These are phyloP conservation scores for Naganishia friedmannii DNA, from an alignment of 768 basidiomycete genomes.

Conservation along the genomic window DNA sequence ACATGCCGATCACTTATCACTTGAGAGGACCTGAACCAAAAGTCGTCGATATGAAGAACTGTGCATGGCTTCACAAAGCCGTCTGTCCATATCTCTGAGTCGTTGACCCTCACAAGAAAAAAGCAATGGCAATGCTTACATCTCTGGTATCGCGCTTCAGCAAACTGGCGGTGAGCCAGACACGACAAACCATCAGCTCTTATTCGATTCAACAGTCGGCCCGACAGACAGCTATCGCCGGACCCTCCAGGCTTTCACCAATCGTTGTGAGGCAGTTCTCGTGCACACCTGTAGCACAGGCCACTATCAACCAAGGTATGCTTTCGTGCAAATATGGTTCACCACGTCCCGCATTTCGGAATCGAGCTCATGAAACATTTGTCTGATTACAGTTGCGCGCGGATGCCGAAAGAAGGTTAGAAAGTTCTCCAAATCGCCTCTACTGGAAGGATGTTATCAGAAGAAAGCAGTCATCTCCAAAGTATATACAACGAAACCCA, in stretches of 20 bases:
- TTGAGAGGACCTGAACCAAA: background rate
- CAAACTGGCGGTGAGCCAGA: slow-evolving; percentile 8
- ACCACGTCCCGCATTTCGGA: background rate
- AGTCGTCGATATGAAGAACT: background rate
- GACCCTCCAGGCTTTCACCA: slow-evolving; percentile 2
- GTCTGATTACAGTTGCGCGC: slow-evolving; percentile 59
- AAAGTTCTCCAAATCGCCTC: slow-evolving; percentile 66
- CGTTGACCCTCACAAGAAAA: too few relatives aligned
- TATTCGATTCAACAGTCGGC: background rate
- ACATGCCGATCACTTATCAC: background rate
- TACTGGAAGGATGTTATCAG: slow-evolving; percentile 75
- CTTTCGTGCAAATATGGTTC: background rate
- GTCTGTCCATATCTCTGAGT: background rate
- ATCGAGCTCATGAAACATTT: background rate
- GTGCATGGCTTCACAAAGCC: background rate
- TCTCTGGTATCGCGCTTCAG: slow-evolving; percentile 7
- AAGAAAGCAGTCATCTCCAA: slow-evolving; percentile 86
- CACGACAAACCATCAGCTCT: slow-evolving; percentile 1
- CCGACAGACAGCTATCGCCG: background rate
- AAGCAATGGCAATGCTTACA: background rate
- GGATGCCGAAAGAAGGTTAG: slow-evolving; percentile 63
- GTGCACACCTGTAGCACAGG: slow-evolving; percentile 25
- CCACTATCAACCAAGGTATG: slow-evolving; percentile 38
- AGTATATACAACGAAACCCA: slow-evolving; percentile 71
- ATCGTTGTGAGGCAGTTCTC: slow-evolving; percentile 32